Conservation (phyloP, 192 early-diverging fungal genomes). For the Neocallimastix lanati region DNA sequence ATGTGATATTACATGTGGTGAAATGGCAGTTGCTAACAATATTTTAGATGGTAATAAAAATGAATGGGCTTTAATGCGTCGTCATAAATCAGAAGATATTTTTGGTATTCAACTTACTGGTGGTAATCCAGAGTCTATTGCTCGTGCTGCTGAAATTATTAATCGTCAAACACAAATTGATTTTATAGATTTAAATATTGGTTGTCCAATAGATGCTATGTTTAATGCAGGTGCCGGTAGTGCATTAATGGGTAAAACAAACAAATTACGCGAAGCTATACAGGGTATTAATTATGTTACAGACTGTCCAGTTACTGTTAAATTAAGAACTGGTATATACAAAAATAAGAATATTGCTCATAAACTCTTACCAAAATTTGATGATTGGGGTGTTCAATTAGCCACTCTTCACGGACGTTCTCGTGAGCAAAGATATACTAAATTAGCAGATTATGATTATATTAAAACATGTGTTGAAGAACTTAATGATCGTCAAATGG, state of each 20-base stretch:
- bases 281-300: conserved; percentile 47
- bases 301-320: conserved; percentile 73
- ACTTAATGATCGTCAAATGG: neutral
- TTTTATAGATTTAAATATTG: conserved; percentile 92
- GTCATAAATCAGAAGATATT: conserved; percentile 69
- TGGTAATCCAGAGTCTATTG: neutral
- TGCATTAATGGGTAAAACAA: conserved; percentile 49
- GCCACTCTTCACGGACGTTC: conserved; percentile 80
- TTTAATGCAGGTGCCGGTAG: conserved; percentile 64
- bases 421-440: conserved; percentile 79
- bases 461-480: conserved; percentile 34
- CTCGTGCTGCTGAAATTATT: neutral
- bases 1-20: conserved; percentile 89
- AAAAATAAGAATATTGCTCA: conserved; percentile 45
- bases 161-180: conserved; percentile 24
- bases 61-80: conserved; percentile 67
- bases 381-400: conserved; percentile 35
- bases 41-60: conserved; percentile 36
- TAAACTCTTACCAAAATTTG: conserved; percentile 50
- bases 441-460: conserved; percentile 81
- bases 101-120: conserved; percentile 64
- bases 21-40: conserved; percentile 54
- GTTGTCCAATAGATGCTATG: conserved; percentile 85
- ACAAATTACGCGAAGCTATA: conserved; percentile 55
- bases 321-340: conserved; percentile 63